These are phyloP conservation scores for Salicornia ramosissima DNA, from an alignment of 148 eudicot species.

Conservation along the genomic window DNA sequence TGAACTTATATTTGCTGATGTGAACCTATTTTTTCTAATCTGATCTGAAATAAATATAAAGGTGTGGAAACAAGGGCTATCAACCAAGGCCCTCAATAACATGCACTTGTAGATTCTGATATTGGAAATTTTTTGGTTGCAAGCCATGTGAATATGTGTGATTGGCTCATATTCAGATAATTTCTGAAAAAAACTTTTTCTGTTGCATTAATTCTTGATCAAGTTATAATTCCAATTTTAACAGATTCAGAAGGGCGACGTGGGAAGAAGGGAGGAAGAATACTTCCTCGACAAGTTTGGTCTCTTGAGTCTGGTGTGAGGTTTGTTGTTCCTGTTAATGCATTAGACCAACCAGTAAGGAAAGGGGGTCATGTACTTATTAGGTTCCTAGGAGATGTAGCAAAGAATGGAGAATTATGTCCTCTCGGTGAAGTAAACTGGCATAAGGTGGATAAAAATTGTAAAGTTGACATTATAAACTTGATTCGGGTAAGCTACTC, in stretches of 20 bases:
- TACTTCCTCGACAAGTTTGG: conserved; percentile 35
- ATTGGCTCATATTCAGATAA: neutral
- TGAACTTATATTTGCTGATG: no score
- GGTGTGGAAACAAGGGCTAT: no score
- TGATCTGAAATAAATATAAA: no score
- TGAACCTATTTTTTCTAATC: no score
- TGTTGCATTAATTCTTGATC: neutral
- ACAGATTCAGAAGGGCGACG: conserved; percentile 30
- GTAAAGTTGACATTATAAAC: conserved; percentile 25
- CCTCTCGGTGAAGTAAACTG: conserved; percentile 33
- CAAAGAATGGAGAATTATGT: conserved; percentile 32
- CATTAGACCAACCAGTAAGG: conserved; percentile 31
- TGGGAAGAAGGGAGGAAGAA: conserved; percentile 34
- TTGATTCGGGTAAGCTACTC: conserved; percentile 28
- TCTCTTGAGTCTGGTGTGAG: conserved; percentile 34
- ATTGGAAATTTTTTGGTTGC: no score
- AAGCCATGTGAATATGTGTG: no score
- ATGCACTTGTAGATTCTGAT: no score
- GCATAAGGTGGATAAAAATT: conserved; percentile 29
- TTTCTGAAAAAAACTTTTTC: neutral
- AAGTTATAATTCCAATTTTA: neutral
- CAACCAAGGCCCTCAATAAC: no score
- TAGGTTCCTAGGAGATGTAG: conserved; percentile 32
- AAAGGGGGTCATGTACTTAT: conserved; percentile 31
- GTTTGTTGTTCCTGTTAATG: conserved; percentile 32